phyloP scores from a whole-genome alignment of 2,329 filamentous ascomycete species.

The Colletotrichum costaricense region DNA sequence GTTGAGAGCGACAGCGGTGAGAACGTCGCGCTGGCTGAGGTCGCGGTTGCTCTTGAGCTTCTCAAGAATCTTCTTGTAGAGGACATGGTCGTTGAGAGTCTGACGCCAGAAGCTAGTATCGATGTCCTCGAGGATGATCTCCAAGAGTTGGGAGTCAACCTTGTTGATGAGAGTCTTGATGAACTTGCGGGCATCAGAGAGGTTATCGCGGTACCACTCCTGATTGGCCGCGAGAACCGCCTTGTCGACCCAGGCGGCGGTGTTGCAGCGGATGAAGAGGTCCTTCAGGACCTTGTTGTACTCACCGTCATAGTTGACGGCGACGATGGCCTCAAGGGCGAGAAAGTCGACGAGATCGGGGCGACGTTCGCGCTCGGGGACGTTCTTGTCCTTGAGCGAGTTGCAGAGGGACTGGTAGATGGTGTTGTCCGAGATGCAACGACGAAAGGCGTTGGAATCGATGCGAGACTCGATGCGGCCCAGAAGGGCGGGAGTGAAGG shows the following conservation, averaged over 20 bases:
- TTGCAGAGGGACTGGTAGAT: constrained; percentile 33
- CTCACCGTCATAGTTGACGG: constrained; percentile 32
- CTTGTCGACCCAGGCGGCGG: constrained; percentile 22
- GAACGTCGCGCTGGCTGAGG: constrained; percentile 30
- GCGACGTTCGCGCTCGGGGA: constrained; percentile 25
- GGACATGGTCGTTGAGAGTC: not conserved
- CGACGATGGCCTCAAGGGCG: constrained; percentile 32
- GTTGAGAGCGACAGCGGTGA: constrained; percentile 27
- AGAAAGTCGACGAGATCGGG: constrained; percentile 34
- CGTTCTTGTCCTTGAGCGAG: constrained; percentile 32
- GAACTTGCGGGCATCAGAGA: constrained; percentile 9
- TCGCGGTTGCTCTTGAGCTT: constrained; percentile 16
- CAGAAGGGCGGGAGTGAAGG: constrained; percentile 24
- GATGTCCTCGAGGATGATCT: constrained; percentile 34
- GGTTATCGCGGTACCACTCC: constrained; percentile 27
- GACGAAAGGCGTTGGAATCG: constrained; percentile 29
- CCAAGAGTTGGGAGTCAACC: constrained; percentile 24
- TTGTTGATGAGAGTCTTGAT: constrained; percentile 13
- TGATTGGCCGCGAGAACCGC: constrained; percentile 29
- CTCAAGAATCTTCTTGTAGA: constrained; percentile 1
- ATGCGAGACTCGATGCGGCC: constrained; percentile 25
- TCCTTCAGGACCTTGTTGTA: constrained; percentile 33
- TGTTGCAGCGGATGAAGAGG: constrained; percentile 26
- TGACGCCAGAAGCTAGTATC: constrained; percentile 31
- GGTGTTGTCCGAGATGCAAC: constrained; percentile 34